Percentiles rank a stretch among this genome's conserved stretches.
phyloP scores from a whole-genome alignment of 73 alveolate genomes.

The Paramecium tetraurelia region DNA sequence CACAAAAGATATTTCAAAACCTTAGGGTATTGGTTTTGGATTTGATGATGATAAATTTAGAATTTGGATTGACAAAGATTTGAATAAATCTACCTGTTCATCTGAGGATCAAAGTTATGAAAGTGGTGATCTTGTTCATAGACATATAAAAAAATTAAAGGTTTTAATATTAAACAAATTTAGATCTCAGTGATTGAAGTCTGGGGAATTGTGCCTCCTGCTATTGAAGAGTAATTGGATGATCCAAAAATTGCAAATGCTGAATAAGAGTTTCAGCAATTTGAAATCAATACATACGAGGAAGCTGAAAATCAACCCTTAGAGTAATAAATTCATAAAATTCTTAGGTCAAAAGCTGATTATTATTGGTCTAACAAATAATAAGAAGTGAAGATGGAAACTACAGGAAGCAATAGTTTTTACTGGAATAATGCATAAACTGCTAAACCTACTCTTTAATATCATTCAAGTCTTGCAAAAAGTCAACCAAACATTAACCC shows the following conservation, averaged over 20 bases:
- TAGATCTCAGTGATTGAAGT: slow-evolving; percentile 28
- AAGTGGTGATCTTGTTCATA: not conserved
- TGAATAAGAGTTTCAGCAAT: not conserved
- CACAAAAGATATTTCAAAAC: not conserved
- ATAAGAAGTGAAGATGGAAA: not conserved
- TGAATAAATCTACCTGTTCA: not conserved
- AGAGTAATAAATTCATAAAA: not conserved
- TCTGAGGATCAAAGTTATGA: slow-evolving; percentile 16
- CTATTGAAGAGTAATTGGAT: not conserved
- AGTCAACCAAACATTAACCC: not conserved
- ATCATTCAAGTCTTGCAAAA: not conserved
- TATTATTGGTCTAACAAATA: slow-evolving; percentile 1
- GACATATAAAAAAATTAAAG: not conserved
- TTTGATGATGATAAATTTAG: not conserved
- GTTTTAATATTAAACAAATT: not conserved
- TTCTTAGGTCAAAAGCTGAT: slow-evolving; percentile 6
- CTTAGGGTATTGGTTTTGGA: slow-evolving; percentile 23
- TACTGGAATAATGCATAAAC: slow-evolving; percentile 16
- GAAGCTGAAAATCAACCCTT: not conserved
- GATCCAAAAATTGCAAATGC: not conserved
- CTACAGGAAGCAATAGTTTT: not conserved
- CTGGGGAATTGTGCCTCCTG: slow-evolving; percentile 19
- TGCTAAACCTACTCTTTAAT: not conserved
- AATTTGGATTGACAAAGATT: slow-evolving; percentile 31
- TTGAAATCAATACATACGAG: not conserved